A percentile compares a stretch with the other conserved stretches of the same genome.
These are phyloP conservation scores for Cladosporium austrohemisphaericum DNA, from an alignment of 2,329 filamentous ascomycete species.

Conservation along the genomic window DNA sequence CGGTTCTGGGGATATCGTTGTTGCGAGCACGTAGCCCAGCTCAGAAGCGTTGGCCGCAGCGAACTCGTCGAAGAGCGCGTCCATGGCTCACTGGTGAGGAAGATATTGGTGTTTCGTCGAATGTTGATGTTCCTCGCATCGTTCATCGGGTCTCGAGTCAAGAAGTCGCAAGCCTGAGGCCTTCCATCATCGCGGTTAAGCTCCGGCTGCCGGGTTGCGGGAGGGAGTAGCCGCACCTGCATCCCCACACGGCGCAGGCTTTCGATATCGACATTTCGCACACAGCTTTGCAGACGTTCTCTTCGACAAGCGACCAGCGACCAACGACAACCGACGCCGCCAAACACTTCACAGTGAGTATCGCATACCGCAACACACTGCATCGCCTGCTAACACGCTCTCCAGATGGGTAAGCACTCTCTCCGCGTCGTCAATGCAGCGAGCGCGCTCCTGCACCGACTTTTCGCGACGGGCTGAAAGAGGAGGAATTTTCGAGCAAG, in stretches of 20 bases:
- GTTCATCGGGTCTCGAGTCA: too few relatives aligned
- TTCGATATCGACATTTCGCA: slow-evolving; percentile 12
- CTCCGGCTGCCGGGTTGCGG: not conserved
- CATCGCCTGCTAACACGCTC: slow-evolving; percentile 27
- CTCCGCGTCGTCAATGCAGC: slow-evolving; percentile 20
- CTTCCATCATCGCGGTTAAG: not conserved
- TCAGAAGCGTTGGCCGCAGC: slow-evolving; percentile 60
- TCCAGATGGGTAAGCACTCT: slow-evolving; percentile 58
- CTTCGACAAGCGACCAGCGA: slow-evolving; percentile 19
- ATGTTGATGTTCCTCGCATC: not conserved
- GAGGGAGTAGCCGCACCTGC: slow-evolving; percentile 8
- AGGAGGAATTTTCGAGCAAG: slow-evolving; percentile 21
- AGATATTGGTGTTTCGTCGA: not conserved
- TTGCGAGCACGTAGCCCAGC: slow-evolving; percentile 70
- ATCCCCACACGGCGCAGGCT: slow-evolving; percentile 16
- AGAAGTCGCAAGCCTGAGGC: slow-evolving; percentile 6
- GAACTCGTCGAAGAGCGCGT: slow-evolving; percentile 70
- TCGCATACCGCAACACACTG: not conserved
- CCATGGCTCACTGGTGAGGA: slow-evolving; percentile 47
- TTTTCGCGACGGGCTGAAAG: slow-evolving; percentile 26
- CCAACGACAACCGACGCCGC: slow-evolving; percentile 9
- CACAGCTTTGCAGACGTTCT: slow-evolving; percentile 7
- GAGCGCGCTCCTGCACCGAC: slow-evolving; percentile 17
- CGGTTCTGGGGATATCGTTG: slow-evolving; percentile 68
- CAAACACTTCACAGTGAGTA: slow-evolving; percentile 27